Evolutionary conservation across 805 yeast genomes (phyloP).

Genomic region (Monosporozyma aquatica): DNA sequence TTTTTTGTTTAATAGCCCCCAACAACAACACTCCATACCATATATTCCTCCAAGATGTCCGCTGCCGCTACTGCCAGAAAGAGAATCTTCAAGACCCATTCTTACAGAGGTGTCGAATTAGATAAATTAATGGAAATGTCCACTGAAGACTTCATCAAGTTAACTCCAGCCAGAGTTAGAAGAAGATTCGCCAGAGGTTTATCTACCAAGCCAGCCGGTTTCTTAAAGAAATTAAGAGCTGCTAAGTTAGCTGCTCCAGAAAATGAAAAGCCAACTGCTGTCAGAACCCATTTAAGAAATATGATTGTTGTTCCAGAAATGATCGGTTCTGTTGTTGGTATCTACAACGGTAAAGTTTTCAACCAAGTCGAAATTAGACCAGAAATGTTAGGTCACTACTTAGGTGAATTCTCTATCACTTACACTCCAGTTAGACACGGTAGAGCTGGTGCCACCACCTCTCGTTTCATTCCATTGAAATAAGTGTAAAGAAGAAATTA

Average conservation of each 20-base stretch:
- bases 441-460: slow-evolving; percentile 82
- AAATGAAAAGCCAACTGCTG: slow-evolving; percentile 94
- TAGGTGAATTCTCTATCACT: slow-evolving; percentile 99
- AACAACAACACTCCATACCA: neutral
- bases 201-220: slow-evolving; percentile 88
- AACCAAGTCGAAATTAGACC: slow-evolving; percentile 98
- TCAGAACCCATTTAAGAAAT: slow-evolving; percentile 99
- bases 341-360: slow-evolving; percentile 99
- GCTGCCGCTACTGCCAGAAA: slow-evolving; percentile 39
- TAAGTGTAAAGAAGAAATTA: too few relatives aligned
- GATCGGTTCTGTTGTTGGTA: slow-evolving; percentile 98
- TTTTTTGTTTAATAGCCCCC: neutral
- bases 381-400: slow-evolving; percentile 99
- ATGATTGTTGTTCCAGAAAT: slow-evolving; percentile 98
- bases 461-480: slow-evolving; percentile 68
- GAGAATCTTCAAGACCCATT: slow-evolving; percentile 92
- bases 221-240: slow-evolving; percentile 95
- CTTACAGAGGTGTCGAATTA: slow-evolving; percentile 98
- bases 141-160: slow-evolving; percentile 93
- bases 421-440: slow-evolving; percentile 99
- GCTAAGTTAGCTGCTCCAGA: slow-evolving; percentile 85
- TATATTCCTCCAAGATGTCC: slow-evolving; percentile 11
- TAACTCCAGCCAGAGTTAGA: slow-evolving; percentile 98
- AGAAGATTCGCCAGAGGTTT: slow-evolving; percentile 99
- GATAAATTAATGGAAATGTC: slow-evolving; percentile 86